Conservation (phyloP, 2,329 filamentous ascomycete species). For the Aurifilum marmelostoma region DNA sequence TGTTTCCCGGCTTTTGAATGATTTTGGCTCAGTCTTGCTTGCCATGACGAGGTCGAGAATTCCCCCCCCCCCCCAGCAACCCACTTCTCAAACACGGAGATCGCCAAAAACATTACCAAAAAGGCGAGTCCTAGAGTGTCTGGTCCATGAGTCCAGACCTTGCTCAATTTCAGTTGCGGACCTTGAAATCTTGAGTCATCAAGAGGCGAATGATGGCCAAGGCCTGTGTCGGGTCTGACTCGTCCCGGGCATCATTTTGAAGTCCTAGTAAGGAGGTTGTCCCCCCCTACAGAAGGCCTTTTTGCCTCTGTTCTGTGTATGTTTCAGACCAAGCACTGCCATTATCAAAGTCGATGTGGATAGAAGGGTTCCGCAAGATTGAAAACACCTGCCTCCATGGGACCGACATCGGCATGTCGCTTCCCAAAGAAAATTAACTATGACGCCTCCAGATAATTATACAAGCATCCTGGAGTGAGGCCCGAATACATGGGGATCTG, state of each 20-base stretch:
- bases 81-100: background rate
- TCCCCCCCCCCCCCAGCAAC: no score
- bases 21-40: background rate
- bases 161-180: background rate
- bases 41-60: background rate
- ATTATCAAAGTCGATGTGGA: no score
- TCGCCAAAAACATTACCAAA: background rate
- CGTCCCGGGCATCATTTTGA: no score
- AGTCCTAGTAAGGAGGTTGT: no score
- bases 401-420: background rate
- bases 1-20: background rate
- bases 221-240: background rate
- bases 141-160: background rate
- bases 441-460: background rate
- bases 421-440: background rate
- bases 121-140: background rate
- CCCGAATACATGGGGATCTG: background rate
- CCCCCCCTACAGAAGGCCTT: no score
- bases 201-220: background rate
- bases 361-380: no score
- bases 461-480: background rate
- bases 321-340: no score
- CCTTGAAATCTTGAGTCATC: background rate
- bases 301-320: no score
- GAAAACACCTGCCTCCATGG: background rate